Conservation (phyloP, 2,329 filamentous ascomycete genomes). For the Bipolaris victoriae region DNA sequence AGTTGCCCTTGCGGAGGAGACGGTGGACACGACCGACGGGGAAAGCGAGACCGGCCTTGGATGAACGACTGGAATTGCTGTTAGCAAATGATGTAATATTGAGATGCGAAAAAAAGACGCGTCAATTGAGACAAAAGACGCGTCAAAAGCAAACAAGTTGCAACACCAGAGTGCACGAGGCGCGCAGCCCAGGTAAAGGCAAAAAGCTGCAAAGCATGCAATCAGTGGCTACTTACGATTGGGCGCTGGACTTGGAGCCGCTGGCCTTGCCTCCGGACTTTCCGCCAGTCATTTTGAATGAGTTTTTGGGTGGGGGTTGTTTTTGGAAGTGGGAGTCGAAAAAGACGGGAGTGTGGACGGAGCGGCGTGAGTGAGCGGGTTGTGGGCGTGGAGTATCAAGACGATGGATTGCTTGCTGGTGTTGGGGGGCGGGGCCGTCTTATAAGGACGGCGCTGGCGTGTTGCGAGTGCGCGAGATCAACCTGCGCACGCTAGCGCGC, state of each 20-base stretch:
- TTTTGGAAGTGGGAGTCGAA: slow-evolving; percentile 37
- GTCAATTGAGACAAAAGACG: slow-evolving; percentile 21
- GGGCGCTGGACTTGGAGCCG: slow-evolving; percentile 92
- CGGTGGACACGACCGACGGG: slow-evolving; percentile 99
- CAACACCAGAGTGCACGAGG: slow-evolving; percentile 10
- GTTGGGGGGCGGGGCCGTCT: slow-evolving; percentile 47
- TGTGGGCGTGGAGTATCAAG: slow-evolving; percentile 42
- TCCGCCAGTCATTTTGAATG: slow-evolving; percentile 97
- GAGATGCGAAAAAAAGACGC: slow-evolving; percentile 16
- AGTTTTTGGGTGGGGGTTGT: slow-evolving; percentile 47
- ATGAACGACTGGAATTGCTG: slow-evolving; percentile 77
- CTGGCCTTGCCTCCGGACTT: slow-evolving; percentile 99
- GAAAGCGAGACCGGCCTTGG: slow-evolving; percentile 99
- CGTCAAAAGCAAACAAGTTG: slow-evolving; percentile 18
- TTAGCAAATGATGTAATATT: slow-evolving; percentile 30
- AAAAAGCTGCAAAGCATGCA: slow-evolving; percentile 15
- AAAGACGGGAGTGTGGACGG: slow-evolving; percentile 25
- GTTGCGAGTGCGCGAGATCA: slow-evolving; percentile 51
- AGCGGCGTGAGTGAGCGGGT: slow-evolving; percentile 30
- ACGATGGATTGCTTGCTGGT: slow-evolving; percentile 51
- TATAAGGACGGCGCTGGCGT: slow-evolving; percentile 49
- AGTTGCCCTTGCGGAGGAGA: slow-evolving; percentile 99
- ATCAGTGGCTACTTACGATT: slow-evolving; percentile 76
- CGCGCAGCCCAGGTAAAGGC: neutral
- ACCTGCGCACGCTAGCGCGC: slow-evolving; percentile 43